Percentiles rank a stretch among this genome's conserved stretches.
phyloP scores from a whole-genome alignment of 768 basidiomycete species.

The Tylopilus subfusipes region DNA sequence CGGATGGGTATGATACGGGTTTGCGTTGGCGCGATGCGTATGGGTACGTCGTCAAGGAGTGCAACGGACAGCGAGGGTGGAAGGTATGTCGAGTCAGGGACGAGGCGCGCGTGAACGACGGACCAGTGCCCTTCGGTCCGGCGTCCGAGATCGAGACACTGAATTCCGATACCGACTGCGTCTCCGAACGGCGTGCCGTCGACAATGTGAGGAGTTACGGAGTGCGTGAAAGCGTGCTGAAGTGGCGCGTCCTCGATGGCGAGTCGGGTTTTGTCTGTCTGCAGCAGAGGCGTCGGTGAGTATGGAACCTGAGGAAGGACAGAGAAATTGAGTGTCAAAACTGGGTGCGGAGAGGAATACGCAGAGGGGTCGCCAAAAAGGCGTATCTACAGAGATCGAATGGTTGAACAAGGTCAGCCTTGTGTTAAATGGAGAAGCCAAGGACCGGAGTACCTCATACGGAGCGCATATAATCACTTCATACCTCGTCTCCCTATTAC shows the following conservation, averaged over 20 bases:
- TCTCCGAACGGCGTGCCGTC: slow-evolving; percentile 74
- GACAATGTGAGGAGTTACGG: slow-evolving; percentile 65
- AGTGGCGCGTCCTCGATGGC: slow-evolving; percentile 21
- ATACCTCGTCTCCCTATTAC: slow-evolving; percentile 46
- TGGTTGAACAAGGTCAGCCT: neutral
- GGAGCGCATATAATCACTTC: slow-evolving; percentile 74
- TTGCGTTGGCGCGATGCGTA: slow-evolving; percentile 58
- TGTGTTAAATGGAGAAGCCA: neutral
- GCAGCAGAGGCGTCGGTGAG: neutral
- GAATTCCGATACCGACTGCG: slow-evolving; percentile 61
- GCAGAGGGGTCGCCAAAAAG: slow-evolving; percentile 73
- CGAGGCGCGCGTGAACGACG: slow-evolving; percentile 28
- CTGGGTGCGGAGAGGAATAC: slow-evolving; percentile 42
- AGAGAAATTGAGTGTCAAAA: slow-evolving; percentile 51
- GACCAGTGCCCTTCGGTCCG: slow-evolving; percentile 48
- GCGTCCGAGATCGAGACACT: slow-evolving; percentile 35
- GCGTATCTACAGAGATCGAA: slow-evolving; percentile 53
- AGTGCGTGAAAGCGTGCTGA: slow-evolving; percentile 46
- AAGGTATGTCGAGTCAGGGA: neutral
- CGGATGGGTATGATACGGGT: slow-evolving; percentile 55
- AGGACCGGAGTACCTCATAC: slow-evolving; percentile 58
- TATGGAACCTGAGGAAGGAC: slow-evolving; percentile 39
- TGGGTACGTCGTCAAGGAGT: slow-evolving; percentile 13
- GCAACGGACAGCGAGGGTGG: slow-evolving; percentile 19
- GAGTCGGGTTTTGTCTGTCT: neutral